Evolutionary conservation across 2,329 filamentous ascomycete species (phyloP).

Genomic region (Hansfordia pulvinata): DNA sequence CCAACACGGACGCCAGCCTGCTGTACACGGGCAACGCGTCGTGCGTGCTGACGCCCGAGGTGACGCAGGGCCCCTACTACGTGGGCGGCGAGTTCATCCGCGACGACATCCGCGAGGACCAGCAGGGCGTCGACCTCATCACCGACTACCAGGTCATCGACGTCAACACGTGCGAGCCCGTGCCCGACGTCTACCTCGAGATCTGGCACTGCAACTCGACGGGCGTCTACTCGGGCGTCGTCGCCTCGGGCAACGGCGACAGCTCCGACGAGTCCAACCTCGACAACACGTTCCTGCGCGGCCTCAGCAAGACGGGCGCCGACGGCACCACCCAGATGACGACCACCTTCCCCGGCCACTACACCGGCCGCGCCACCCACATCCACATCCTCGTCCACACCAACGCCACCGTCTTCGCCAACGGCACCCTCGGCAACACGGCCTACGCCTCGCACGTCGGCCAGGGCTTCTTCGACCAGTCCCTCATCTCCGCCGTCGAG

Average conservation of each 20-base stretch:
- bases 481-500: not conserved
- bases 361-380: slow-evolving; percentile 1
- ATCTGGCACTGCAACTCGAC: slow-evolving; percentile 22
- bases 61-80: slow-evolving; percentile 34
- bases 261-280: not conserved
- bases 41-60: slow-evolving; percentile 31
- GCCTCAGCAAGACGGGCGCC: not conserved
- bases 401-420: not conserved
- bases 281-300: not conserved
- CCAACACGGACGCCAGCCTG: slow-evolving; percentile 12
- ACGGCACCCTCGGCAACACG: not conserved
- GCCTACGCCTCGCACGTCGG: not conserved
- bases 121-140: slow-evolving; percentile 27
- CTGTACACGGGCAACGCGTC: slow-evolving; percentile 22
- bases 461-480: slow-evolving; percentile 1
- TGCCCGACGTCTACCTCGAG: slow-evolving; percentile 27
- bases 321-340: not conserved
- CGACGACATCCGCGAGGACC: slow-evolving; percentile 24
- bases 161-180: slow-evolving; percentile 30
- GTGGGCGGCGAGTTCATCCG: slow-evolving; percentile 31
- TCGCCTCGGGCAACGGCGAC: not conserved
- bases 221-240: slow-evolving; percentile 1
- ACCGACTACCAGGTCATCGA: slow-evolving; percentile 35
- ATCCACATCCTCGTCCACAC: not conserved
- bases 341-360: slow-evolving; percentile 1